Base-by-base conservation (phyloP, 2,329 filamentous ascomycete species). In the Trichoderma afroharzianum region DNA sequence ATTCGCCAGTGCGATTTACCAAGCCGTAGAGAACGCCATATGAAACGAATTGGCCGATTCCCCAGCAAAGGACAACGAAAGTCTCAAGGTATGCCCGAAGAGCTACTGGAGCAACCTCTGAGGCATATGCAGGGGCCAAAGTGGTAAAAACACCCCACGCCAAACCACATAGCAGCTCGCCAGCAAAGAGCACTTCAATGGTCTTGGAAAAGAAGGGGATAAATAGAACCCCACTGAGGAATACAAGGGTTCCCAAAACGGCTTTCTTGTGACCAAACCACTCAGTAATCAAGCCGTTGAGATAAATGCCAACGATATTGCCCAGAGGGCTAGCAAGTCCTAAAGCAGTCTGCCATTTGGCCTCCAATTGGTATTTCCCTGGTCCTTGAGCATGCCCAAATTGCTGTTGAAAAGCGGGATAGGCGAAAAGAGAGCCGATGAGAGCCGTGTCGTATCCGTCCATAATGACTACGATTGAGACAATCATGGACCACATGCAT, bases 21-120 rank as follows among this genome's bases (percentile, higher is more conserved):
- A 78, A 70, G 4, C 76, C 74, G 12, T 75, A 68, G 63, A 78
- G 64, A 8, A 79, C 72, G 1, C 77, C 78, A 5, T 82, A 80
- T 1, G 81, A 81, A 32, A 86, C 79, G 57, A 86, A 77, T 71
- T 85, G 83, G 1, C 85, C 85, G 11, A 85, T 80, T 7, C 81
- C 81, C 77, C 82, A 86, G 72, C 83, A 86, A 74, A 86, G 79
- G 68, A 85, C 85, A 39, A 82, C 80, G 73, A 82, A 85, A 3
- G 79, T 80, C 0, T 83, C 85, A 12, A 86, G 77, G 58, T 85
- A 85, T 7, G 79, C 76, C 9, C 84, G 79, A 1, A 86, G 80
- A 0, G 78, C 74, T 68, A 79, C 74, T 6, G 84, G 80, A 14
- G 76, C 74, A 1, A 81, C 77, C 58, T 86, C 84, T 0, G 83